Percentiles rank a stretch among this genome's conserved stretches.
Conservation (phyloP, 2,329 filamentous ascomycete genomes). For the Shiraia sp. region DNA sequence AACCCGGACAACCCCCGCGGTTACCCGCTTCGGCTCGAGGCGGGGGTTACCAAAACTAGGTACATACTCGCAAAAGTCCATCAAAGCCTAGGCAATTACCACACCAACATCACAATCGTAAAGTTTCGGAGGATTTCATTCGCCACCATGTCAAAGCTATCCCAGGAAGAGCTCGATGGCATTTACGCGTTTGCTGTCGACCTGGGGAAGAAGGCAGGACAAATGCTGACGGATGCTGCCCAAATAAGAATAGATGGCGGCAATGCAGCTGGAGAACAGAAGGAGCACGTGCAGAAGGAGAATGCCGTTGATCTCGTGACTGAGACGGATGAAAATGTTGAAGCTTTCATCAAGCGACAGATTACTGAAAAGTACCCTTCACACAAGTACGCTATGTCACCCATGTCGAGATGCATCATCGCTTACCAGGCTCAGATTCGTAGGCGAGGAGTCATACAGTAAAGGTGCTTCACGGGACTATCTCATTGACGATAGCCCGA, state of each 20-base stretch:
- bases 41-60: constrained; percentile 6
- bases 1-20: constrained; percentile 6
- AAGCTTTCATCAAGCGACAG: constrained; percentile 67
- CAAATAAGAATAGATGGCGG: constrained; percentile 56
- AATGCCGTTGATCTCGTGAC: constrained; percentile 79
- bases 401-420: background rate
- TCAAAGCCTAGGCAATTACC: background rate
- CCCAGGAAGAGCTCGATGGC: constrained; percentile 58
- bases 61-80: constrained; percentile 1
- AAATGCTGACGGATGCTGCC: constrained; percentile 68
- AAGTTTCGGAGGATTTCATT: background rate
- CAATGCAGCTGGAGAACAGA: constrained; percentile 21
- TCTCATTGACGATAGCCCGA: constrained; percentile 65
- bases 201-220: constrained; percentile 70
- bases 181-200: constrained; percentile 73
- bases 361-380: constrained; percentile 65
- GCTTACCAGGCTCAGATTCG: constrained; percentile 57
- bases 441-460: constrained; percentile 78
- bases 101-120: constrained; percentile 1
- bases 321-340: constrained; percentile 74
- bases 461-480: constrained; percentile 69
- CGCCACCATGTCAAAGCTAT: constrained; percentile 28
- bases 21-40: constrained; percentile 14
- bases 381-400: constrained; percentile 61
- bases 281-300: constrained; percentile 67